Evolutionary conservation across 1,284 basidiomycete genomes (phyloP).

Genomic region (Athelia sp.): DNA sequence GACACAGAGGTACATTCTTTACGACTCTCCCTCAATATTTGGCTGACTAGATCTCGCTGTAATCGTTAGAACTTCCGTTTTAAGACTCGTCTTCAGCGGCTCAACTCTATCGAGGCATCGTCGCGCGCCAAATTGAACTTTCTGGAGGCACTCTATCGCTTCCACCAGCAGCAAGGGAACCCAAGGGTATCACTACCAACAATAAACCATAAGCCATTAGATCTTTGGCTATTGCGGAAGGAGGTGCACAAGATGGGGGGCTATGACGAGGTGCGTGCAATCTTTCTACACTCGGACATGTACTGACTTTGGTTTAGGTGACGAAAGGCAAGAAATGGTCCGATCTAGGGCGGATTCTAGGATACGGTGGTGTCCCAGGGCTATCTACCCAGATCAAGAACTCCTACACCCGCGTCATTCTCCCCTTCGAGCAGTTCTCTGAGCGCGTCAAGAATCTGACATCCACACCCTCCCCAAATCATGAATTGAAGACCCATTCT

Average conservation of each 20-base stretch:
- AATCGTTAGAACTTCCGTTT: slow-evolving; percentile 78
- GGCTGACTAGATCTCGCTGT: slow-evolving; percentile 18
- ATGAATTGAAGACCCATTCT: slow-evolving; percentile 35
- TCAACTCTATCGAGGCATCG: slow-evolving; percentile 97
- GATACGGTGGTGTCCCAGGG: slow-evolving; percentile 78
- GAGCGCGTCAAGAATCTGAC: slow-evolving; percentile 69
- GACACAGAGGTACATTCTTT: slow-evolving; percentile 75
- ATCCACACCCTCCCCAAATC: slow-evolving; percentile 30
- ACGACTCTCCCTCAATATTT: slow-evolving; percentile 17
- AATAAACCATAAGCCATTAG: slow-evolving; percentile 88
- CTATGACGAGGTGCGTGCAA: slow-evolving; percentile 63
- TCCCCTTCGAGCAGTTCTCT: slow-evolving; percentile 92
- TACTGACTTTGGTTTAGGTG: slow-evolving; percentile 43
- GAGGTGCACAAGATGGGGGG: slow-evolving; percentile 89
- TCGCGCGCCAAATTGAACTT: slow-evolving; percentile 97
- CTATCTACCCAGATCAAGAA: slow-evolving; percentile 86
- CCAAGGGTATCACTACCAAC: slow-evolving; percentile 84
- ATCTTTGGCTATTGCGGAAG: slow-evolving; percentile 90
- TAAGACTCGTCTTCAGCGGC: slow-evolving; percentile 89
- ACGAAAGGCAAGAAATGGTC: slow-evolving; percentile 82
- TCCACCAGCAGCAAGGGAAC: slow-evolving; percentile 87
- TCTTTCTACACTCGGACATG: slow-evolving; percentile 16
- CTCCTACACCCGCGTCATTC: slow-evolving; percentile 86
- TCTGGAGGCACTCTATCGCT: slow-evolving; percentile 92
- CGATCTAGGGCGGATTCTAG: slow-evolving; percentile 76